Evolutionary conservation across 305 asterid species (phyloP).

Genomic region (Galium porrigens): DNA sequence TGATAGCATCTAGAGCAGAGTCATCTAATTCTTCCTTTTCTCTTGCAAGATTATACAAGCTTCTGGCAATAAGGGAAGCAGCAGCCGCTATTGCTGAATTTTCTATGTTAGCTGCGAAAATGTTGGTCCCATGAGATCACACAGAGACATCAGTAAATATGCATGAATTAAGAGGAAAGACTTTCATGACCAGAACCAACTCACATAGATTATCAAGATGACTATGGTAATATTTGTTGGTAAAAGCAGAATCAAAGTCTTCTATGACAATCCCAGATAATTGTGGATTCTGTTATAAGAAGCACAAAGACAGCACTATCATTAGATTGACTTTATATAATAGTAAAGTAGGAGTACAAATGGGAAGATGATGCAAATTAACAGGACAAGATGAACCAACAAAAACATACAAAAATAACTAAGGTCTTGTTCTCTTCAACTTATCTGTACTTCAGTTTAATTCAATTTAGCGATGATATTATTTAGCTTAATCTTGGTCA

Average conservation of each 20-base stretch:
- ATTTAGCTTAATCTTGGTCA: not conserved
- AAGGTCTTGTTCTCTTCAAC: too few species aligned
- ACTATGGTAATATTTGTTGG: conserved; percentile 86
- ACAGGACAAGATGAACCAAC: not conserved
- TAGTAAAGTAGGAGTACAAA: not conserved
- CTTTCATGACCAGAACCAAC: conserved; percentile 22
- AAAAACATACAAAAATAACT: not conserved
- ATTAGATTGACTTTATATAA: not conserved
- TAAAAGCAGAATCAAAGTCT: conserved; percentile 74
- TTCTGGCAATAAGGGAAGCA: conserved; percentile 84
- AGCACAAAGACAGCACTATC: conserved; percentile 10
- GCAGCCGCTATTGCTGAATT: conserved; percentile 69
- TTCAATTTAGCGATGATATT: not conserved
- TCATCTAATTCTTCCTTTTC: conserved; percentile 29
- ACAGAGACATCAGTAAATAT: not conserved
- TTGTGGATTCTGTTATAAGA: conserved; percentile 49
- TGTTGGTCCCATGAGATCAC: conserved; percentile 19
- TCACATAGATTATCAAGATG: conserved; percentile 80
- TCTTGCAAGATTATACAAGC: conserved; percentile 64
- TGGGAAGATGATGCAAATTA: not conserved
- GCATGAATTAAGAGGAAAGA: not conserved
- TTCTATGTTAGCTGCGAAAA: conserved; percentile 61
- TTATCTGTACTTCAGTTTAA: too few species aligned
- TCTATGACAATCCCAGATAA: conserved; percentile 76
- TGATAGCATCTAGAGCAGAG: conserved; percentile 33